phyloP scores from a whole-genome alignment of 805 yeast species.

The Kregervanrija fluxuum region DNA sequence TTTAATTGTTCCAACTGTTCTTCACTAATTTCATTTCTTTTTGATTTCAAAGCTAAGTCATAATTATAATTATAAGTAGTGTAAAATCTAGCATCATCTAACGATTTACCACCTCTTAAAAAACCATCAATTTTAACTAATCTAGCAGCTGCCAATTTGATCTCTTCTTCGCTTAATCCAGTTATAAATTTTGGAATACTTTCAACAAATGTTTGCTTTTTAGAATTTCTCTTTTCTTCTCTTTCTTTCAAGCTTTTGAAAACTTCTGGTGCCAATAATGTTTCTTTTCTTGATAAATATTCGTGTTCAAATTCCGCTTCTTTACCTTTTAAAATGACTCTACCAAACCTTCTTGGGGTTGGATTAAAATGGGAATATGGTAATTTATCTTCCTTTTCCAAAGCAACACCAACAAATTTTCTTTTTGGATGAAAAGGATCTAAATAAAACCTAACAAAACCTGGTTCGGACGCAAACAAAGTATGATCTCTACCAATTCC shows the following conservation, averaged over 20 bases:
- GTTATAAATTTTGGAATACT: slow-evolving; percentile 23
- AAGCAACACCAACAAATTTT: slow-evolving; percentile 82
- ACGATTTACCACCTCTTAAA: slow-evolving; percentile 49
- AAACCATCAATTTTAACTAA: slow-evolving; percentile 46
- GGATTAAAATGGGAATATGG: slow-evolving; percentile 95
- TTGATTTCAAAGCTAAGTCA: slow-evolving; percentile 34
- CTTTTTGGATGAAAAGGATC: slow-evolving; percentile 97
- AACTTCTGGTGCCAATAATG: slow-evolving; percentile 47
- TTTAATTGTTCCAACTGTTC: slow-evolving; percentile 19
- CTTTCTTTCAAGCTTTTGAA: slow-evolving; percentile 34
- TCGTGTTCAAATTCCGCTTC: slow-evolving; percentile 53
- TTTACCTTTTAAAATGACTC: slow-evolving; percentile 42
- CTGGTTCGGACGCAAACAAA: slow-evolving; percentile 84
- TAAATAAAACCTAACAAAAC: slow-evolving; percentile 81
- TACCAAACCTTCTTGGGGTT: slow-evolving; percentile 77
- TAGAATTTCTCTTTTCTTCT: slow-evolving; percentile 29
- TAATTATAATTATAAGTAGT: slow-evolving; percentile 46
- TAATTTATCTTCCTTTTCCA: slow-evolving; percentile 51
- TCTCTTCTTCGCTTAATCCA: slow-evolving; percentile 22
- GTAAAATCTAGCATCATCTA: slow-evolving; percentile 51
- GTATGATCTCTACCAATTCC: slow-evolving; percentile 93
- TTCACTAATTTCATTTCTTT: slow-evolving; percentile 29
- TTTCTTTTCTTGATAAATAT: slow-evolving; percentile 62
- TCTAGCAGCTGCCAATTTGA: slow-evolving; percentile 40
- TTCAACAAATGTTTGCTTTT: slow-evolving; percentile 24